Percentiles rank a stretch among this genome's conserved stretches.
Evolutionary conservation across 2,329 filamentous ascomycete genomes (phyloP).

Genomic region (Pseudogymnoascus sp.): DNA sequence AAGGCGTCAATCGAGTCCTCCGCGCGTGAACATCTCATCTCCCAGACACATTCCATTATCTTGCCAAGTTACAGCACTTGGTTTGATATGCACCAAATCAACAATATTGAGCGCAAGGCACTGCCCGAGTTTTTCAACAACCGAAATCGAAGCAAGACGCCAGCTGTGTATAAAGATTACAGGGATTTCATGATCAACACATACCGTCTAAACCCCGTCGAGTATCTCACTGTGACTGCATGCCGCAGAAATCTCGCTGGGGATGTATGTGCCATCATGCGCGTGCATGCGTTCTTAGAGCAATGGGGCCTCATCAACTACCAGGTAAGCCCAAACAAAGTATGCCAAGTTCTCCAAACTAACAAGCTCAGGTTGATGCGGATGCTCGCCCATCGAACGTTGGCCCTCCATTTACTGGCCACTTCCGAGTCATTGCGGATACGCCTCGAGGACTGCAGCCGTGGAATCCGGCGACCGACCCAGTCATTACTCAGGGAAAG

Average conservation of each 20-base stretch:
- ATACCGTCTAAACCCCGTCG: constrained; percentile 88
- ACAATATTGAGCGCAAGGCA: constrained; percentile 87
- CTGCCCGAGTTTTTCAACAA: constrained; percentile 98
- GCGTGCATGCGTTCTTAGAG: constrained; percentile 93
- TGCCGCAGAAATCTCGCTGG: constrained; percentile 91
- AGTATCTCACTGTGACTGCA: constrained; percentile 95
- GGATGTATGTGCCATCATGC: constrained; percentile 98
- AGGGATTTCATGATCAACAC: constrained; percentile 99
- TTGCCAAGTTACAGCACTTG: constrained; percentile 96
- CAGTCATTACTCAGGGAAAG: constrained; percentile 56
- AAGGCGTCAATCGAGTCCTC: constrained; percentile 79
- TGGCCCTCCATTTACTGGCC: constrained; percentile 91
- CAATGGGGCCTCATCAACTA: constrained; percentile 99
- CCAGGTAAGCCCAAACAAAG: constrained; percentile 54
- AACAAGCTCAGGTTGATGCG: constrained; percentile 72
- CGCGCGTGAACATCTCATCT: constrained; percentile 83
- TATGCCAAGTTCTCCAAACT: constrained; percentile 17
- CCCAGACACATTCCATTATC: constrained; percentile 92
- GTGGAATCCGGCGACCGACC: constrained; percentile 83
- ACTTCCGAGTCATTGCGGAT: constrained; percentile 93
- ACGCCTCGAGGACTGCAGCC: constrained; percentile 91
- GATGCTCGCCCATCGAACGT: constrained; percentile 93
- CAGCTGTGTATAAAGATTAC: constrained; percentile 96
- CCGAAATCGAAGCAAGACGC: constrained; percentile 95
- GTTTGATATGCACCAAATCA: constrained; percentile 96